A percentile compares a stretch with the other conserved stretches of the same genome.
Conservation (phyloP, 2,329 filamentous ascomycete species). For the Neocatenulostroma microsporum region DNA sequence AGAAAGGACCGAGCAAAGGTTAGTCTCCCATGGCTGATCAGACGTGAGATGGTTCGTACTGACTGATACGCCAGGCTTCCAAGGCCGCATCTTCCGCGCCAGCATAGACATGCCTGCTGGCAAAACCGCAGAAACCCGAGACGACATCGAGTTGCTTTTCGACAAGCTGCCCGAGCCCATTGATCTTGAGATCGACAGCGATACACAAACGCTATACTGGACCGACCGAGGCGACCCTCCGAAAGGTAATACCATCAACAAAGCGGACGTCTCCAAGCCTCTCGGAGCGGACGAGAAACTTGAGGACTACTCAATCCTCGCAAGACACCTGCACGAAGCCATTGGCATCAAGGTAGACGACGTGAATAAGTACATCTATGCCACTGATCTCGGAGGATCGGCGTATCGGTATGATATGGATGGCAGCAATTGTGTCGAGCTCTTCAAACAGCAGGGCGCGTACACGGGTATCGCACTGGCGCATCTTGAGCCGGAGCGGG, state of each 20-base stretch:
- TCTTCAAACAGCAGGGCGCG: no score
- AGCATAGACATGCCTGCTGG: constrained; percentile 34
- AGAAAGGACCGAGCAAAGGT: constrained; percentile 50
- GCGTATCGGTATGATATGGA: constrained; percentile 25
- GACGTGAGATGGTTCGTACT: no score
- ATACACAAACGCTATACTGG: constrained; percentile 47
- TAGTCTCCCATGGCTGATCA: no score
- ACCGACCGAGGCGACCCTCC: constrained; percentile 54
- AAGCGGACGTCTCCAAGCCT: no score
- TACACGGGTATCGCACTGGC: no score
- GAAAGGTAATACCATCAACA: constrained; percentile 47
- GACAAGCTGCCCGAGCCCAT: constrained; percentile 48
- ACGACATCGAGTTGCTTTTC: constrained; percentile 40
- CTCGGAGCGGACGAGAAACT: no score
- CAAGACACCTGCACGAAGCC: constrained; percentile 38
- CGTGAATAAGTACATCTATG: constrained; percentile 31
- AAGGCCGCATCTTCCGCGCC: constrained; percentile 49
- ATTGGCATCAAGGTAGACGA: constrained; percentile 40
- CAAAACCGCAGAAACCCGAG: constrained; percentile 27
- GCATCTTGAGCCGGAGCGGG: no score
- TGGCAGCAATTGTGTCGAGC: no score
- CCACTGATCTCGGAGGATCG: constrained; percentile 36
- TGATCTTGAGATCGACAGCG: constrained; percentile 49
- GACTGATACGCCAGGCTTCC: no score
- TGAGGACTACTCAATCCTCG: constrained; percentile 14